phyloP scores from a whole-genome alignment of 169 alveolate species.

The Miamiensis avidus region DNA sequence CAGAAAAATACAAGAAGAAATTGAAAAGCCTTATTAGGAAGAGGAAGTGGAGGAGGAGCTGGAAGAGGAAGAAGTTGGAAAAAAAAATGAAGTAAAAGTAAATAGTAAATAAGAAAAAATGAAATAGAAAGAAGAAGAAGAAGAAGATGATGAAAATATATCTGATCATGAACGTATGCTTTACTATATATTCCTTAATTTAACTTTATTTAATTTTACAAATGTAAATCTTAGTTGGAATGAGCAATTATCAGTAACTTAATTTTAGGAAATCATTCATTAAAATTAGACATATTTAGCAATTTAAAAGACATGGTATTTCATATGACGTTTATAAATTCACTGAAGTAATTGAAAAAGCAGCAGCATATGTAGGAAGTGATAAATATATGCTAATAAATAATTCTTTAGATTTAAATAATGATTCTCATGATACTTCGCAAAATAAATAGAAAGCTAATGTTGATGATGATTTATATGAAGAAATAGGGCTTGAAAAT shows the following conservation, averaged over 20 bases:
- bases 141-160: not conserved
- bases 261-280: not conserved
- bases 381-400: not conserved
- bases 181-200: too few relatives aligned
- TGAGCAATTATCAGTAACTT: not conserved
- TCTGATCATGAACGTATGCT: too few relatives aligned
- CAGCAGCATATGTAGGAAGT: not conserved
- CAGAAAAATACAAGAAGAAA: not conserved
- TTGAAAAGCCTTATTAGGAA: not conserved
- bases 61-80: not conserved
- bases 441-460: not conserved
- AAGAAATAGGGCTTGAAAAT: not conserved
- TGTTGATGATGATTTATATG: not conserved
- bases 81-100: not conserved
- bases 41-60: too few relatives aligned
- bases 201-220: too few relatives aligned
- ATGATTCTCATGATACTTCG: not conserved
- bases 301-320: not conserved
- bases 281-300: not conserved
- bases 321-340: not conserved
- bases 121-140: not conserved
- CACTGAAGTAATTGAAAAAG: not conserved
- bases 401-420: too few relatives aligned
- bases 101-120: too few relatives aligned
- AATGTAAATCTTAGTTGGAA: not conserved